Base-by-base conservation (phyloP, 2,329 filamentous ascomycete genomes). In the Fusarium burgessii region DNA sequence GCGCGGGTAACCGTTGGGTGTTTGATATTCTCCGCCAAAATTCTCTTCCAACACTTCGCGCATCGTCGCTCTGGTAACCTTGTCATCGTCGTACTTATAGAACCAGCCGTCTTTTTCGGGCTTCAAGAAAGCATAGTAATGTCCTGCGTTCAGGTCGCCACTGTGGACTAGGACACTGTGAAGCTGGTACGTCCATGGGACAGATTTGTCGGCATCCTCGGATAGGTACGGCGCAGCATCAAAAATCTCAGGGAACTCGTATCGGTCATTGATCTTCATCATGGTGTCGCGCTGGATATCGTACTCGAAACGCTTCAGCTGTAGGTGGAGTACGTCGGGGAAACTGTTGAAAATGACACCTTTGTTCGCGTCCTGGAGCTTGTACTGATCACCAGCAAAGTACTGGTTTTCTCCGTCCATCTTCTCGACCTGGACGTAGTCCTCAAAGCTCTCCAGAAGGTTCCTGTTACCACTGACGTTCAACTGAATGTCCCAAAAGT, bases 401-500 rank as follows among this genome's bases (percentile, higher is more conserved):
- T 99, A 99, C 80, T 98, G 97, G 84, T 99, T 99, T 80, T 99
- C 97, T 42, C 96, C 96, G 73, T 98, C 95, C 81, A 99, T 91
- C 36, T 95, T 97, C 82, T 99, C 96, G 38, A 98, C 95, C 77
- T 97, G 92, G 74, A 99, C 92, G 79, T 99, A 99, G 81, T 98
- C 95, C 78, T 91, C 91, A 85, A 99, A 98, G 78, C 95, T 98
- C 76, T 97, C 94, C 70, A 97, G 92, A 35, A 99, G 85, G 68
- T 93, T 95, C 83, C 93, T 94, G 86, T 97, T 98, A 35, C 94
- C 95, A 70, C 93, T 92, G 54, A 99, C 97, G 74, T 98, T 99
- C 74, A 99, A 89, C 80, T 99, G 96, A 66, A 99, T 93, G 79
- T 99, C 96, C 96, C 96, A 99, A 80, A 98, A 99, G 76, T 99